Conservation (phyloP, 495 filamentous ascomycete genomes). For the Neurospora sp. region DNA sequence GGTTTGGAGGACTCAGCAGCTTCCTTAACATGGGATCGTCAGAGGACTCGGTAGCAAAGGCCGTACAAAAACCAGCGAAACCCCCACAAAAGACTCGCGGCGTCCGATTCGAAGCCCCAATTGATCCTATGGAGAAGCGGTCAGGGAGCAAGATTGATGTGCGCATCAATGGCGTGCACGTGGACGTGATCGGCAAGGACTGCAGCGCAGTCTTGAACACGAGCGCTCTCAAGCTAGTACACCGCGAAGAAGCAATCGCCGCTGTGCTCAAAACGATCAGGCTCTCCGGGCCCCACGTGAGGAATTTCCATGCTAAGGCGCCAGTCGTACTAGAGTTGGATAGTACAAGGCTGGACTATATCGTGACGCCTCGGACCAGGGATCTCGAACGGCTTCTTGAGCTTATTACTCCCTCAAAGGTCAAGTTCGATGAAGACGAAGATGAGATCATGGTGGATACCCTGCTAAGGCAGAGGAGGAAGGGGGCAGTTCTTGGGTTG, state of each 20-base stretch:
- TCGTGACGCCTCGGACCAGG: slow-evolving; percentile 58
- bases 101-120: slow-evolving; percentile 62
- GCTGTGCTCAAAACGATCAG: slow-evolving; percentile 66
- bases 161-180: slow-evolving; percentile 61
- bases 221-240: slow-evolving; percentile 68
- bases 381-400: slow-evolving; percentile 77
- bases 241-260: slow-evolving; percentile 56
- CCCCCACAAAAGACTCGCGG: slow-evolving; percentile 39
- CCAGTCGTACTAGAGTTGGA: slow-evolving; percentile 41
- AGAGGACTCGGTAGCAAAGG: slow-evolving; percentile 41
- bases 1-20: slow-evolving; percentile 87
- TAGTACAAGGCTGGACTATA: slow-evolving; percentile 64
- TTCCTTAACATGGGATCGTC: slow-evolving; percentile 80
- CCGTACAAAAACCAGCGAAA: slow-evolving; percentile 28
- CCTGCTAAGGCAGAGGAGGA: slow-evolving; percentile 75
- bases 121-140: slow-evolving; percentile 34
- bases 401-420: slow-evolving; percentile 81
- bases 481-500: slow-evolving; percentile 74
- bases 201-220: slow-evolving; percentile 66
- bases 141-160: slow-evolving; percentile 62
- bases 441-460: slow-evolving; percentile 95
- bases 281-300: slow-evolving; percentile 57
- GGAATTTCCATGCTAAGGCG: slow-evolving; percentile 37
- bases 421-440: slow-evolving; percentile 75
- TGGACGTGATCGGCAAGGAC: slow-evolving; percentile 65